Evolutionary conservation across 2,329 filamentous ascomycete species (phyloP), one percentile per base, ranked within the genome.

Genomic region (Paracorniculantispora psalliotae): DNA sequence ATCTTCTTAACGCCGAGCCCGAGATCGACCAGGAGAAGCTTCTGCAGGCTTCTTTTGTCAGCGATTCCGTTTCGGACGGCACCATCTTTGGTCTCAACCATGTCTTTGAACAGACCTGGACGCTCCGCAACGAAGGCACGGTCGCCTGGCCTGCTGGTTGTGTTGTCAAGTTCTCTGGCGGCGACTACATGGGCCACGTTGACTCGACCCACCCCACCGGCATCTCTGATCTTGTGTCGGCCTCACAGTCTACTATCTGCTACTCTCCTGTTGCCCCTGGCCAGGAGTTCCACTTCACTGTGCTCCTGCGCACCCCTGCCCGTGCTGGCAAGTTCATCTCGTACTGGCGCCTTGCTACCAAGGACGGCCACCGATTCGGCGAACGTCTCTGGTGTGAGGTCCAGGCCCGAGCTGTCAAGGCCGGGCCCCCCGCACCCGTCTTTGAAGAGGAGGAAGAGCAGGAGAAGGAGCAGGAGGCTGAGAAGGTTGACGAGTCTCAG

Each of bases 341-440:
- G 1, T 97, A 97, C 81, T 99, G 94, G 94, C 92, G 93, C 63
- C 79, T 99, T 64, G 96, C 92, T 66, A 86, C 90, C 61, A 81
- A 86, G 8, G 86, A 91, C 59, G 92, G 92, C 25, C 79, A 82
- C 63, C 89, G 91, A 64, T 97, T 97, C 64, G 94, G 94, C 41
- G 90, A 97, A 77, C 90, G 92, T 68, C 80, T 99, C 50, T 99
- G 93, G 93, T 97, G 93, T 70, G 92, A 97, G 65, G 85, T 99
- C 63, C 83, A 85, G 53, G 91, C 97, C 65, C 76, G 79, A 66
- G 66, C 69, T 30, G 69, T 74, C 63, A 71, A 77, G 65, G 69
- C 71, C 33, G 65, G 68, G 44, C 63, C 65, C 25, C 61, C 67
- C 4, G 9, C 51, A 59, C 59, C 61, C 4, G 63, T 69, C 56